These are phyloP conservation scores for Trypanosoma brucei DNA, from an alignment of 208 protist genomes.

Conservation along the genomic window DNA sequence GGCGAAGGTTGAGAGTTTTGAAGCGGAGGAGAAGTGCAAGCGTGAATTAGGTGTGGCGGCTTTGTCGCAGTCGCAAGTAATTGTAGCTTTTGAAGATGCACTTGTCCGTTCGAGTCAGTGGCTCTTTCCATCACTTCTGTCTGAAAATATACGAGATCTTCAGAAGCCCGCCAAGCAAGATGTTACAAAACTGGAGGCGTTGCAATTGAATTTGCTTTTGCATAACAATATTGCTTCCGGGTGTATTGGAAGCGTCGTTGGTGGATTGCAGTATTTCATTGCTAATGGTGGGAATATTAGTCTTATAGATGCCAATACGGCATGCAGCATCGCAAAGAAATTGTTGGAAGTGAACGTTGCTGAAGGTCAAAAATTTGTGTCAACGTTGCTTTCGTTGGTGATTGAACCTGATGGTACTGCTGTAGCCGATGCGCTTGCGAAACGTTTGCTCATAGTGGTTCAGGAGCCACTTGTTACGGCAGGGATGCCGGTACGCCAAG, in stretches of 20 bases:
- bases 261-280: slow-evolving; percentile 52
- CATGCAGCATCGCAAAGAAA: slow-evolving; percentile 49
- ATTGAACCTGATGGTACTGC: slow-evolving; percentile 26
- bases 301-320: slow-evolving; percentile 66
- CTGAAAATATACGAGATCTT: slow-evolving; percentile 41
- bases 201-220: slow-evolving; percentile 70
- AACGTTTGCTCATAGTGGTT: slow-evolving; percentile 52
- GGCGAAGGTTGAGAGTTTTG: slow-evolving; percentile 12
- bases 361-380: slow-evolving; percentile 70
- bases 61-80: slow-evolving; percentile 14
- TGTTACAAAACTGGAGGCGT: slow-evolving; percentile 56
- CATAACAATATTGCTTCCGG: slow-evolving; percentile 49
- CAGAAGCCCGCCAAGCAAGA: slow-evolving; percentile 40
- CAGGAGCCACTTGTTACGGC: slow-evolving; percentile 71
- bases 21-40: slow-evolving; percentile 15
- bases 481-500: slow-evolving; percentile 27
- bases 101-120: slow-evolving; percentile 41
- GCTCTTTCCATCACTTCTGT: slow-evolving; percentile 43
- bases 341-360: slow-evolving; percentile 46
- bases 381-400: slow-evolving; percentile 50
- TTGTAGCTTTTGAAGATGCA: slow-evolving; percentile 31
- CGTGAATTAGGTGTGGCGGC: slow-evolving; percentile 15
- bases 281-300: slow-evolving; percentile 65
- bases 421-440: slow-evolving; percentile 30
- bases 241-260: slow-evolving; percentile 41